Conservation (phyloP, 1,284 basidiomycete species). For the Leccinum variabile region DNA sequence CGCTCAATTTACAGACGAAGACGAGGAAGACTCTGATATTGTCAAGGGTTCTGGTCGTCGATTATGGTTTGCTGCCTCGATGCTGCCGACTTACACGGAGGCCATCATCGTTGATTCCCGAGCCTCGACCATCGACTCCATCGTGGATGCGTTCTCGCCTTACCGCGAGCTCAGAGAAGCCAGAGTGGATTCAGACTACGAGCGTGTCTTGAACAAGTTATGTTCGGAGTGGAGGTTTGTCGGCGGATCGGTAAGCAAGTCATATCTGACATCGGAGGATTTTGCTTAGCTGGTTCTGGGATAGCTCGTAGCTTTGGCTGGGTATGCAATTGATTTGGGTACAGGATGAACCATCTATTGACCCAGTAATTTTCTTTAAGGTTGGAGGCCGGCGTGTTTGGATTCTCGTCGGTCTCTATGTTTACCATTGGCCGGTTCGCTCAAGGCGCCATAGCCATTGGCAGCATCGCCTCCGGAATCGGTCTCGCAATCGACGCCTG, state of each 20-base stretch:
- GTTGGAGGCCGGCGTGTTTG: conserved; percentile 57
- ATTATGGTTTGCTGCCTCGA: conserved; percentile 28
- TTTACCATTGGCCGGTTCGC: conserved; percentile 49
- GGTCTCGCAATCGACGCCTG: conserved; percentile 61
- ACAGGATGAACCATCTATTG: neutral
- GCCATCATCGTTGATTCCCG: conserved; percentile 34
- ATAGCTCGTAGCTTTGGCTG: conserved; percentile 53
- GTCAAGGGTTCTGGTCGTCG: conserved; percentile 1
- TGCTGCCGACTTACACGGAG: conserved; percentile 43
- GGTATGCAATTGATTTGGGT: conserved; percentile 35
- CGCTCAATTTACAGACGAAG: conserved; percentile 13
- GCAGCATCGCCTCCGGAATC: conserved; percentile 57
- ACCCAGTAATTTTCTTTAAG: conserved; percentile 27
- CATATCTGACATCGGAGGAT: neutral
- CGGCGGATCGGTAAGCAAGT: conserved; percentile 40
- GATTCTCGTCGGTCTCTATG: conserved; percentile 52
- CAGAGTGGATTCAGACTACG: conserved; percentile 47
- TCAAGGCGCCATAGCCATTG: conserved; percentile 50
- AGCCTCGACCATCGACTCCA: conserved; percentile 39
- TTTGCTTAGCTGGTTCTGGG: neutral
- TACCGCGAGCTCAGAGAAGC: conserved; percentile 54
- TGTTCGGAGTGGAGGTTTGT: conserved; percentile 54
- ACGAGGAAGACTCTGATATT: conserved; percentile 9
- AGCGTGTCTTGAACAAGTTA: conserved; percentile 37
- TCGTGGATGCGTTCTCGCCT: conserved; percentile 52